Percentiles rank a stretch among this genome's conserved stretches.
These are phyloP conservation scores for Tagetes erecta DNA, from an alignment of 129 eudicot genomes.

Conservation along the genomic window DNA sequence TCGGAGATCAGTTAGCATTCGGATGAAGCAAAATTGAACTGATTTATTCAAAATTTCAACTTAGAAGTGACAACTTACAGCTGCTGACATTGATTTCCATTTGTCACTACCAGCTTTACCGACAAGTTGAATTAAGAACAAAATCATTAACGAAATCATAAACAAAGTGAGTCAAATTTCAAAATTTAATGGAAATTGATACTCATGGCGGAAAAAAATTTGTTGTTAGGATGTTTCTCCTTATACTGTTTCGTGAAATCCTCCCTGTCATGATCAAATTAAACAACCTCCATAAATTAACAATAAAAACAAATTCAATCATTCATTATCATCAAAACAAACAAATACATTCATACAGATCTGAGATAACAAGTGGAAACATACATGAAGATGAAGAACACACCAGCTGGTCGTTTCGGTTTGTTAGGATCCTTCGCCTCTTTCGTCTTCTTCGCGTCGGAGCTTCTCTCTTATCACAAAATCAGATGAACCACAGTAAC, in stretches of 20 bases:
- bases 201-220: slow-evolving; percentile 36
- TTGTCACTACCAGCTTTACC: slow-evolving; percentile 82
- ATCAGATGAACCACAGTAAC: background rate
- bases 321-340: background rate
- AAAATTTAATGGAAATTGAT: background rate
- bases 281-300: background rate
- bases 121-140: slow-evolving; percentile 33
- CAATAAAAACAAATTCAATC: no score
- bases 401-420: slow-evolving; percentile 80
- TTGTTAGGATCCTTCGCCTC: slow-evolving; percentile 58
- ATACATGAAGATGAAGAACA: slow-evolving; percentile 78
- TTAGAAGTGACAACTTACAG: slow-evolving; percentile 37
- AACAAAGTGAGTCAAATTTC: background rate
- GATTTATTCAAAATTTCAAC: no score
- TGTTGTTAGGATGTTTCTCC: slow-evolving; percentile 10
- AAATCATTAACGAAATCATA: no score
- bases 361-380: background rate
- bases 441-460: slow-evolving; percentile 49
- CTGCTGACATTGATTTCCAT: slow-evolving; percentile 63
- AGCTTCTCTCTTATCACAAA: slow-evolving; percentile 33
- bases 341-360: background rate
- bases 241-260: slow-evolving; percentile 34
- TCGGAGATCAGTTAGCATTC: background rate
- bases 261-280: slow-evolving; percentile 23
- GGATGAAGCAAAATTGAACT: background rate